Evolutionary conservation across 805 yeast species (phyloP), one percentile per base, ranked within the genome.

Genomic region (Pichia insulana): DNA sequence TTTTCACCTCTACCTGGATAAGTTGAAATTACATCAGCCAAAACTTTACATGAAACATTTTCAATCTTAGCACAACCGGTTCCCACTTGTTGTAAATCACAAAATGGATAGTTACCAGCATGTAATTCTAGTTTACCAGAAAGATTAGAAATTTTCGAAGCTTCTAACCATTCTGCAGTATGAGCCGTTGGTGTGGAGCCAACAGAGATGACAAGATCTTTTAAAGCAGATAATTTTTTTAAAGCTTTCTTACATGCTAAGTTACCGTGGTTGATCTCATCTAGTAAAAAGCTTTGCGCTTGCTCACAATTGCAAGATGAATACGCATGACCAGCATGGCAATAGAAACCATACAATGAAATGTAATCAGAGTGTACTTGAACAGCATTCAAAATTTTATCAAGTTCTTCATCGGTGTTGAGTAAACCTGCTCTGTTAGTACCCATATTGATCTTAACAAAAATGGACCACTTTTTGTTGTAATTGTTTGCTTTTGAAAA

Each of bases 141-240:
- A 49, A 49, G 50, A 31, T 50, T 31, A 17, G 52, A 41, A 2
- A 53, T 37, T 20, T 46, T 26, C 9, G 45, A 37, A 22, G 39
- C 36, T 22, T 48, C 19, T 3, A 30, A 16, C 7, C 51, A 39
- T 32, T 51, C 54, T 17, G 78, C 65, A 0, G 84, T 73, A 54
- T 80, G 85, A 5, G 83, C 76, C 0, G 90, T 83, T 36, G 92
- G 92, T 0, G 94, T 82, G 1, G 92, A 88, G 18, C 94, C 94
- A 19, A 83, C 83, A 0, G 90, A 81, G 2, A 83, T 62, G 7
- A 66, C 67, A 25, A 82, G 60, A 16, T 43, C 31, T 12, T n/a
- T 39, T 32, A 65, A 48, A 1, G 57, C 37, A 3, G 71, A 64
- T 40, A 69, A 69, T 5, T 70, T 43, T 1, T 54, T 48, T 2